Base-by-base conservation (phyloP, 768 basidiomycete genomes). In the Tulasnella calospora region DNA sequence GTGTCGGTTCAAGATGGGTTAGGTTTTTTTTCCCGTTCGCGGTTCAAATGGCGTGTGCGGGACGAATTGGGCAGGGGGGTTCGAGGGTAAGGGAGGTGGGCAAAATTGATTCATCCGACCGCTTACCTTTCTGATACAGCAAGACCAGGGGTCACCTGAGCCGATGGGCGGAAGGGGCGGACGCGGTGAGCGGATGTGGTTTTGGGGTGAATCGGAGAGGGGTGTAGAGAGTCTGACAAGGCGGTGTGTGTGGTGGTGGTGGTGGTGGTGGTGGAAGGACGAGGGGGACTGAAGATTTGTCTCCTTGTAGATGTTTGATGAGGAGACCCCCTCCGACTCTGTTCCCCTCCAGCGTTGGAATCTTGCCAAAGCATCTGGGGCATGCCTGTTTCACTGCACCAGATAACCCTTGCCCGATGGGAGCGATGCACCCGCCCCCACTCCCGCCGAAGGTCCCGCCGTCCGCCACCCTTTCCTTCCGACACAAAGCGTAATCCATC, bases 381-480 rank as follows among this genome's bases (percentile, higher is more conserved):
- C 61, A 67, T 67, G 61, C 61, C 61, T 67, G 61, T 67, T 67
- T 67, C 61, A 67, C 61, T 67, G 61, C 61, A 67, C 61, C 61
- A 67, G 61, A 67, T 67, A 30, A 67, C 61, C 61, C 61, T 67
- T 67, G 61, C 61, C 61, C 61, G 61, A 67, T 67, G 61, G n/a
- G 61, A 67, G 61, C 61, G 61, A 67, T 67, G 61, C 61, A 67
- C 61, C 61, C 61, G 61, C 61, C 61, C 27, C 61, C 61, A 67
- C 61, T 67, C 61, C 61, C 61, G 61, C 61, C 61, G 10, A 67
- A 12, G 61, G 4, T 12, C 30, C 61, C 13, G 12, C 61, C 61
- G 33, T 13, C 61, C 30, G 30, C 61, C 33, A 17, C 33, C 27
- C 61, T 35, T 27, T 6, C 61, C n/a, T 33, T 67, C 61, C 51